Conservation (phyloP, 192 early-diverging fungal genomes). For the Linnemannia hyalina region DNA sequence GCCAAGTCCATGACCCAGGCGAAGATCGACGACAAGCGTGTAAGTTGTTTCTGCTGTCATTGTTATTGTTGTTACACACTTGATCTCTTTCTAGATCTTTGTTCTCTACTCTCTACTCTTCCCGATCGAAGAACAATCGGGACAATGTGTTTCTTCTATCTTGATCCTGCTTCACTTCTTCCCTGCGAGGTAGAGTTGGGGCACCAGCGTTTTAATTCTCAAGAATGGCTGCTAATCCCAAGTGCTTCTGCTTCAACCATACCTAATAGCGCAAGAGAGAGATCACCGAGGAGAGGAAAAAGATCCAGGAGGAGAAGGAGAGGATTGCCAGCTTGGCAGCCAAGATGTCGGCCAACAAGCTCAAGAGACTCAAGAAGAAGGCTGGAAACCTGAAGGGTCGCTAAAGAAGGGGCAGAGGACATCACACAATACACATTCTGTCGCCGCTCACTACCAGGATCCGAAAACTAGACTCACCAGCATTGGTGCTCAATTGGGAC, state of each 20-base stretch:
- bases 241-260: neutral
- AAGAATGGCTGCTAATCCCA: neutral
- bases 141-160: too few relatives aligned
- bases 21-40: slow-evolving; percentile 56
- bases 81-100: too few relatives aligned
- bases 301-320: slow-evolving; percentile 60
- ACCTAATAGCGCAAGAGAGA: slow-evolving; percentile 55
- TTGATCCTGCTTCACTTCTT: neutral
- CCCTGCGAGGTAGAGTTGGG: neutral
- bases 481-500: neutral
- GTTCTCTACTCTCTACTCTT: too few relatives aligned
- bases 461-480: neutral
- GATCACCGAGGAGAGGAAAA: slow-evolving; percentile 54
- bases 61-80: neutral
- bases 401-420: slow-evolving; percentile 1
- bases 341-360: slow-evolving; percentile 56
- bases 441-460: neutral
- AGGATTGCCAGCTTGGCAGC: slow-evolving; percentile 50
- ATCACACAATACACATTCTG: neutral
- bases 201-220: neutral
- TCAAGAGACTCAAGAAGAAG: slow-evolving; percentile 56
- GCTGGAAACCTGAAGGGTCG: slow-evolving; percentile 56
- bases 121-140: too few relatives aligned
- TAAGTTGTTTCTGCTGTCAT: slow-evolving; percentile 13
- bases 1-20: slow-evolving; percentile 54